Base-by-base conservation (phyloP, 1,284 basidiomycete genomes). In the Rhodotorula sp. region DNA sequence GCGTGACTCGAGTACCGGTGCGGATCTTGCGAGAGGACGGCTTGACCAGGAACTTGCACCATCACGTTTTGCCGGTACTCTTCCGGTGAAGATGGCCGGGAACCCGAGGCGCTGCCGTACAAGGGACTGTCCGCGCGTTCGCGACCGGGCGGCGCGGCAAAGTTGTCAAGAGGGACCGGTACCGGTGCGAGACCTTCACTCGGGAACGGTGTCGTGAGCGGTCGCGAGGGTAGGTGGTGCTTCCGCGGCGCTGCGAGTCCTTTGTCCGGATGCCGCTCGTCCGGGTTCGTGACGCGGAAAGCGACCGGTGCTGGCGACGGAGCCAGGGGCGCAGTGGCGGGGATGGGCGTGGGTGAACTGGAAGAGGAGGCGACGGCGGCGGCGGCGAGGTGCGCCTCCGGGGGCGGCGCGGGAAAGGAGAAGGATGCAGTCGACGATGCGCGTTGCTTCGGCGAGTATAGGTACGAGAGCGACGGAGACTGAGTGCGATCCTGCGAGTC, bases 181-280 rank as follows among this genome's bases (percentile, higher is more conserved):
- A 65, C 59, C 0, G 61, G 62, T 2, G 28, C n/a, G 8, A 68
- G 68, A 23, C 67, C 67, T 19, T 45, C 31, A 5, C 55, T 26
- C 15, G 66, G 69, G 12, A 73, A 47, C 10, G 72, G 72, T 10
- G 69, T 74, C 19, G 72, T 70, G 15, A 69, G 47, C 5, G 64
- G 70, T 19, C 73, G 67, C 6, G 73, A 72, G 2, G 70, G 73
- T 14, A 70, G 64, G 56, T 74, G 72, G 23, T 70, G 70, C 21
- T 63, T 55, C 52, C 55, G 45, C 21, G 66, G 62, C 4, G 54
- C 54, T 2, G 54, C 14, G 14, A 55, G 54, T 16, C 54, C 54
- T 18, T 26, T 3, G 10, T 55, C 54, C 26, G 54, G 54, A 15
- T 55, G 28, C 26, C 54, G 52, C 16, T 38, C 38, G 34, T 50